Evolutionary conservation across 2,329 filamentous ascomycete genomes (phyloP).

Genomic region (Curvularia spicifera): DNA sequence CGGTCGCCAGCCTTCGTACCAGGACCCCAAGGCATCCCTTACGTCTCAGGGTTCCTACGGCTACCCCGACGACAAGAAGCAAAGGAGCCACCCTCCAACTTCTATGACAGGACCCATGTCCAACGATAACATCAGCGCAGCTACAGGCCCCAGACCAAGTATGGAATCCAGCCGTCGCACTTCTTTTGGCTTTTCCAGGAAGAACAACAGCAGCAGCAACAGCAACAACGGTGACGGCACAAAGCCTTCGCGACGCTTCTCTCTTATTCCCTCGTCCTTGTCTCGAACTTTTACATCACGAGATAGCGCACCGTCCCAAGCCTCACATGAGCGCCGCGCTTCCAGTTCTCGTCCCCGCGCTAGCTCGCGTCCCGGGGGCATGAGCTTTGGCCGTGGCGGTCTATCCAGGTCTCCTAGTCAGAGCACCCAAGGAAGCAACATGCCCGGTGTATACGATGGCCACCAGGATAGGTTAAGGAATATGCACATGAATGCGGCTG

Average conservation of each 20-base stretch:
- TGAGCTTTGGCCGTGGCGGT: conserved; percentile 53
- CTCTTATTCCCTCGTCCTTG: conserved; percentile 57
- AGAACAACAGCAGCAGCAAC: conserved; percentile 36
- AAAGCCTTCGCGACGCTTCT: conserved; percentile 57
- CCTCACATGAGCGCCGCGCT: conserved; percentile 44
- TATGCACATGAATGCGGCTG: conserved; percentile 23
- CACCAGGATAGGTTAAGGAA: conserved; percentile 42
- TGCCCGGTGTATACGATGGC: conserved; percentile 53
- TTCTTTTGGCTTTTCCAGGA: conserved; percentile 58
- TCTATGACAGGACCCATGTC: conserved; percentile 82
- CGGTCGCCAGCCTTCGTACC: conserved; percentile 51
- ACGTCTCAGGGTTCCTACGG: conserved; percentile 55
- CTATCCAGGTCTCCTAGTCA: conserved; percentile 54
- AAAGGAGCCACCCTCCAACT: conserved; percentile 82
- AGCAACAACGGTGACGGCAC: conserved; percentile 29
- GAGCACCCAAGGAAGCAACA: conserved; percentile 53
- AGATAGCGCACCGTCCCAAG: conserved; percentile 40
- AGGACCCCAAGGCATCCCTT: conserved; percentile 40
- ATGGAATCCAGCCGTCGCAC: conserved; percentile 57
- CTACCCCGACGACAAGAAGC: conserved; percentile 59
- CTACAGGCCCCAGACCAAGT: conserved; percentile 51
- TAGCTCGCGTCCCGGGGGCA: conserved; percentile 47
- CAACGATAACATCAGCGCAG: conserved; percentile 55
- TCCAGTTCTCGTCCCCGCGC: conserved; percentile 40
- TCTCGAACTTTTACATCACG: conserved; percentile 54